phyloP scores from a whole-genome alignment of 768 basidiomycete species.

The Austroboletus eburneus region DNA sequence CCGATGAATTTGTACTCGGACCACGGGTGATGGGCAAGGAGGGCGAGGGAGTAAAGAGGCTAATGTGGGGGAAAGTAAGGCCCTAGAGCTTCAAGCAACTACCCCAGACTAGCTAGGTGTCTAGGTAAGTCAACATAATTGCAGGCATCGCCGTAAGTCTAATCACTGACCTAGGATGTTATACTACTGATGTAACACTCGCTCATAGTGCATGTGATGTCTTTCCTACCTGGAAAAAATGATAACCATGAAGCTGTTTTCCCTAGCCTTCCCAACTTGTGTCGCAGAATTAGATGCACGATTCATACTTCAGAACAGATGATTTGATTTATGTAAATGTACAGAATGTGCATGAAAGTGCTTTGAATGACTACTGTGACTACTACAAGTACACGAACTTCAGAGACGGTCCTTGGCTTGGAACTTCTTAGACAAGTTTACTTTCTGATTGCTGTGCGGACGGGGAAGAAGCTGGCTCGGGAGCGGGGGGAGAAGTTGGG shows the following conservation, averaged over 20 bases:
- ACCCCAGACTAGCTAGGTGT: no score
- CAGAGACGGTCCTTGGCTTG: background rate
- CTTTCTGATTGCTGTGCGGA: conserved; percentile 8
- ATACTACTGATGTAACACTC: no score
- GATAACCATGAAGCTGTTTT: no score
- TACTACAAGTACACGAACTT: conserved; percentile 9
- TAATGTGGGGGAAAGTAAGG: conserved; percentile 28
- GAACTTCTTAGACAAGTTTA: background rate
- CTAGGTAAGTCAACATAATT: no score
- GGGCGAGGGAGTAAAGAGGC: conserved; percentile 26
- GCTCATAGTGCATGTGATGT: no score
- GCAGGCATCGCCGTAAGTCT: no score
- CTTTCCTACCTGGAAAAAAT: no score
- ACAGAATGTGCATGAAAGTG: background rate
- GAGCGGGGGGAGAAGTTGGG: conserved; percentile 11
- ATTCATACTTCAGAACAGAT: no score
- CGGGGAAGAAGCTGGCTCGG: conserved; percentile 3
- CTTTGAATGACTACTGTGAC: conserved; percentile 1
- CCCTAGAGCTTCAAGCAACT: no score
- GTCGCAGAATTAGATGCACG: no score
- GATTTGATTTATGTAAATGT: background rate
- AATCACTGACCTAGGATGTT: no score
- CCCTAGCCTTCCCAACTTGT: no score
- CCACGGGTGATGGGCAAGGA: conserved; percentile 30
- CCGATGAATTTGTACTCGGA: conserved; percentile 39